Base-by-base conservation (phyloP, 129 eudicot genomes). In the Centrapalus pauciflorus region DNA sequence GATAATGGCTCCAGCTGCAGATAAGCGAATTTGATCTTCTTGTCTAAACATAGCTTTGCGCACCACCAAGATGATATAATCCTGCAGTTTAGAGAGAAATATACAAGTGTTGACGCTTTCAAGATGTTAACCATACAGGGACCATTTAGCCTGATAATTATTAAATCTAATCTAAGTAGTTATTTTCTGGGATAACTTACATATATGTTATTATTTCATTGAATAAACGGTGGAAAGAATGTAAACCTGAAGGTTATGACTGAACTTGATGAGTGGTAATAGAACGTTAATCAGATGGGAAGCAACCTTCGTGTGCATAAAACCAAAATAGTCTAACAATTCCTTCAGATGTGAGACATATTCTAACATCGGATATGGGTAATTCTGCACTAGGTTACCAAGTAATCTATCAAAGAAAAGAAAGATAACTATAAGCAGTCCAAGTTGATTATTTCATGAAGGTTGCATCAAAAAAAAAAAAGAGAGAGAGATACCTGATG, bases 21-120 rank as follows among this genome's bases (percentile, higher is more conserved):
- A 88, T 67, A 77, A 58, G 32, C 87, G 91, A 61, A 88, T 78
- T 58, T 82, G 74, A 69, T 82, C 87, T 41, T 88, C 96, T 79
- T 72, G 85, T 69, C 82, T 88, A 61, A 88, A 84, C 91, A 84
- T 88, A 64, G 96, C 96, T 75, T 88, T 88, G 27, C 91, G 79
- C 66, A 88, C 79, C 45, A 82, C 96, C 79, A 88, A 82, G 50
- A 88, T 84, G 61, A 71, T 82, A 76, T 88, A 84, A 51, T 84
- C 89, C 96, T 88, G 55, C 77, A 74, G 28, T 40, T 71, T 65
- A 8, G 5, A 29, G 11, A 54, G 10, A n/a, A 29, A 43, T 13
- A 50, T 60, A 34, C 4, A 21, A n/a, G 30, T 17, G 48, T 64
- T 43, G 19, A n/a, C n/a, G n/a, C n/a, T n/a, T n/a, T n/a, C n/a